Conservation (phyloP, 768 basidiomycete genomes). For the Tricholoma saponaceum region DNA sequence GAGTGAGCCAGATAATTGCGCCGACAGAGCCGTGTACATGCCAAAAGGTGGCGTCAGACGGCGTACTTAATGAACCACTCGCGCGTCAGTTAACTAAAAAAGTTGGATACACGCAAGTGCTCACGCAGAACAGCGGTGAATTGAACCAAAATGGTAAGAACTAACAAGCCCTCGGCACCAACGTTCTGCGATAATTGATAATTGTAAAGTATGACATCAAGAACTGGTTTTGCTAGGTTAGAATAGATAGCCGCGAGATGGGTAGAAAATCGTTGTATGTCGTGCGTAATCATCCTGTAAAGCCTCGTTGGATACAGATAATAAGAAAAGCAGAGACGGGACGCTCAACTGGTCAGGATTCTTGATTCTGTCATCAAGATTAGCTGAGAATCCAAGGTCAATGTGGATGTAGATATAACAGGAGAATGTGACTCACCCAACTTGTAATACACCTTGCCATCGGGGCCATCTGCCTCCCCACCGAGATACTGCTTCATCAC, state of each 20-base stretch:
- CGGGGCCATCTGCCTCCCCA: conserved; percentile 54
- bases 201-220: conserved; percentile 94
- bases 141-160: conserved; percentile 83
- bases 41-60: conserved; percentile 91
- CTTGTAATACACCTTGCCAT: conserved; percentile 92
- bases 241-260: conserved; percentile 92
- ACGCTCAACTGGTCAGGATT: conserved; percentile 83
- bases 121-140: conserved; percentile 74
- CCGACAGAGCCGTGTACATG: conserved; percentile 82
- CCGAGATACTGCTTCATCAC: conserved; percentile 85
- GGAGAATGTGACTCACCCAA: conserved; percentile 48
- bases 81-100: neutral
- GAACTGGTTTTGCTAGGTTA: conserved; percentile 89
- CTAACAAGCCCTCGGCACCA: conserved; percentile 86
- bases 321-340: neutral
- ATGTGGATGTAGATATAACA: neutral
- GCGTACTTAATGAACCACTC: conserved; percentile 57
- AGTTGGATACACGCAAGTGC: conserved; percentile 24
- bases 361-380: conserved; percentile 93
- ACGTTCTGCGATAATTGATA: conserved; percentile 93
- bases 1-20: conserved; percentile 82
- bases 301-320: conserved; percentile 6
- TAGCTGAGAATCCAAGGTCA: conserved; percentile 48
- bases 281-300: conserved; percentile 87
- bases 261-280: conserved; percentile 89